These are phyloP conservation scores for Hypoxylon intermedium DNA, from an alignment of 495 filamentous ascomycete genomes.

Conservation along the genomic window DNA sequence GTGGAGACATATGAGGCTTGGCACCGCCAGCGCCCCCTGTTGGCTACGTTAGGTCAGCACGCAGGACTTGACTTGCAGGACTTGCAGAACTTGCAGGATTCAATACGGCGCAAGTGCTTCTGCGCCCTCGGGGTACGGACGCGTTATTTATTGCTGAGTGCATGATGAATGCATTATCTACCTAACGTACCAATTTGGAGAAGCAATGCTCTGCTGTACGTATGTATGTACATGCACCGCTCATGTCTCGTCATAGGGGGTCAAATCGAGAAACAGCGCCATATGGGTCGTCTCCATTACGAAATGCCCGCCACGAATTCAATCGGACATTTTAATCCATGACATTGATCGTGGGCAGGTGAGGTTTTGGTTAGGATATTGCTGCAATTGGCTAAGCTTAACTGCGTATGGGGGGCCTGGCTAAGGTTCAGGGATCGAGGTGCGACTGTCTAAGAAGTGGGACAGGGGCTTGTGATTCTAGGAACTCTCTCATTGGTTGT, in stretches of 20 bases:
- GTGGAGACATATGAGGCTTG: conserved; percentile 28
- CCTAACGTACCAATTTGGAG: conserved; percentile 27
- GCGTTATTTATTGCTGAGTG: conserved; percentile 32
- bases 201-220: conserved; percentile 18
- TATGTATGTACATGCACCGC: not conserved
- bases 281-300: conserved; percentile 14
- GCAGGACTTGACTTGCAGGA: conserved; percentile 32
- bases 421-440: conserved; percentile 13
- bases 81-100: conserved; percentile 4
- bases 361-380: conserved; percentile 13
- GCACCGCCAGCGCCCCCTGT: conserved; percentile 18
- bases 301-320: conserved; percentile 19
- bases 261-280: not conserved
- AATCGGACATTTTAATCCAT: conserved; percentile 36
- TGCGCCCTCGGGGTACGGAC: conserved; percentile 14
- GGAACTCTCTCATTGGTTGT: conserved; percentile 22
- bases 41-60: conserved; percentile 20
- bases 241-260: not conserved
- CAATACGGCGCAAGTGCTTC: not conserved
- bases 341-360: conserved; percentile 5
- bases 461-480: conserved; percentile 13
- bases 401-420: conserved; percentile 6
- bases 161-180: conserved; percentile 22
- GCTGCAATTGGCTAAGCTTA: conserved; percentile 21
- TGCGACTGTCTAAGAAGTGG: conserved; percentile 11